Evolutionary conservation across 352 stramenopile genomes (phyloP), one percentile per base, ranked within the genome.

Genomic region (Saprolegnia diclina): DNA sequence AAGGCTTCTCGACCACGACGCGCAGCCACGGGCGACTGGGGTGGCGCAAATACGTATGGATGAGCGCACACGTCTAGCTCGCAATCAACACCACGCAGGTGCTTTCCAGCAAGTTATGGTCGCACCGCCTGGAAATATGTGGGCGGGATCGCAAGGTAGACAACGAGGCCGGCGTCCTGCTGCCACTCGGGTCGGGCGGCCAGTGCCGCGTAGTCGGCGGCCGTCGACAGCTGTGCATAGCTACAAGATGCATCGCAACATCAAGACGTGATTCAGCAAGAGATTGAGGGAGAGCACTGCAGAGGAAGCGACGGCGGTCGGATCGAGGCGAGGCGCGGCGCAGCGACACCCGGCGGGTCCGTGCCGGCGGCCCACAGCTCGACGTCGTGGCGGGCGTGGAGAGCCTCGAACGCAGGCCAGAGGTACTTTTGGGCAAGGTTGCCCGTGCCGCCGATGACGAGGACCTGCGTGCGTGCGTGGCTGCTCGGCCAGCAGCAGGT

Each of bases 351-450:
- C n/a, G 35, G 35, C 19, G 24, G 11, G 24, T 59, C 52, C 24
- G 52, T 59, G 77, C 82, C 18, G n/a, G 77, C 79, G 0, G 84
- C 84, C 54, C 81, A 67, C 55, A 89, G 78, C 6, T 76, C 45
- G 53, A 79, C 74, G 6, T 48, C 45, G 5, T 38, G 67, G 18
- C 19, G 56, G 18, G 40, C 48, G 11, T 80, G 79, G 55, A 92
- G 61, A 0, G 81, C 82, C 64, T 91, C 87, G 54, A 79, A 73
- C n/a, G 84, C 74, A 11, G 84, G 79, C 85, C 87, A 94, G 42
- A 94, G 73, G 77, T 93, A 93, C 54, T 93, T 93, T 18, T 80
- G 67, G n/a, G 87, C 83, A 54, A 94, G 76, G 73, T 93, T 86
- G 22, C 86, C 86, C 4, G 86, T 94, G 21, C 83, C 85, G 22